These are phyloP conservation scores for Rhodotorula sp. DNA, from an alignment of 1,284 basidiomycete genomes.

Conservation along the genomic window DNA sequence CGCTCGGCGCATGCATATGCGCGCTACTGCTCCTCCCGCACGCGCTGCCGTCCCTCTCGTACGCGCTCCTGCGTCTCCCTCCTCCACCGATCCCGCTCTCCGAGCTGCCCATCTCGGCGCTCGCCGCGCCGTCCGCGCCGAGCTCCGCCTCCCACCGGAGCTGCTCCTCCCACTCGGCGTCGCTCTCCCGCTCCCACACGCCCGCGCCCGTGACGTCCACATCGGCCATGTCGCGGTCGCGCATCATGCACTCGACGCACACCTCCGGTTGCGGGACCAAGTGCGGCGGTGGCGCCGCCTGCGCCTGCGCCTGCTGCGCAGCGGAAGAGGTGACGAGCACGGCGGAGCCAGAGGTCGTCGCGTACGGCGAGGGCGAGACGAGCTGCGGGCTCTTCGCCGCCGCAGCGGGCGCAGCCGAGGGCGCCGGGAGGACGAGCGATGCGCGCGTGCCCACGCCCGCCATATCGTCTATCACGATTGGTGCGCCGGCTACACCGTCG, in stretches of 20 bases:
- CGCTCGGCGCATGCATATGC: conserved; percentile 34
- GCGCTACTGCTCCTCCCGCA: conserved; percentile 34
- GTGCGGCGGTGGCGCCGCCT: conserved; percentile 27
- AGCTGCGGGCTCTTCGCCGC: neutral
- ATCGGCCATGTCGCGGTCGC: conserved; percentile 97
- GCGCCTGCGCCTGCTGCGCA: neutral
- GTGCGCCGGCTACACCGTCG: neutral
- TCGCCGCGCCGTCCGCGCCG: conserved; percentile 3
- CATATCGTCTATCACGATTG: neutral
- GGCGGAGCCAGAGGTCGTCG: too few species aligned
- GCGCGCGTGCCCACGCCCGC: neutral
- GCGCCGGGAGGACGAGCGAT: neutral
- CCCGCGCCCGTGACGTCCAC: conserved; percentile 83
- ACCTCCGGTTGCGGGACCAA: conserved; percentile 62
- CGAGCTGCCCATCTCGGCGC: conserved; percentile 10
- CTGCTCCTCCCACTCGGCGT: conserved; percentile 77
- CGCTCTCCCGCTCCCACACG: conserved; percentile 88
- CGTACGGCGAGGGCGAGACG: neutral
- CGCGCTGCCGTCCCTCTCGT: conserved; percentile 19
- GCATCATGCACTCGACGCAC: conserved; percentile 97
- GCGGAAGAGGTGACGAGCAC: neutral
- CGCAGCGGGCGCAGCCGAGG: neutral
- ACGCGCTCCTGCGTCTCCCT: conserved; percentile 42
- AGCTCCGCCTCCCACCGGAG: conserved; percentile 63
- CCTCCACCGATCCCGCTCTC: conserved; percentile 27